Conservation (phyloP, 371 early-diverging fungal species). For the Syncephalis plumigaleata region DNA sequence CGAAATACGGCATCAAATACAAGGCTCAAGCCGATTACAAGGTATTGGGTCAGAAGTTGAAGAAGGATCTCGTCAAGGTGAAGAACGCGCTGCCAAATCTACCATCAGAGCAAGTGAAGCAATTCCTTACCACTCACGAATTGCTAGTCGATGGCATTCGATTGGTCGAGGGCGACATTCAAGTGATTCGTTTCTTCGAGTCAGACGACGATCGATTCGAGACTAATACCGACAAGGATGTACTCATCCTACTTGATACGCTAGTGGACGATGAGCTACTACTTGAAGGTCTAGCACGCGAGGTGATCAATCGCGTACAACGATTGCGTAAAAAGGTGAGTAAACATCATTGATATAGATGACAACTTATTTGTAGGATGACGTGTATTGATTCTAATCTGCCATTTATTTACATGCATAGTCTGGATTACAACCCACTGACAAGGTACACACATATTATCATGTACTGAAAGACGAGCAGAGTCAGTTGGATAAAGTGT, state of each 20-base stretch:
- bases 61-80: constrained; percentile 77
- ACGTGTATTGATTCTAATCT: too few species aligned
- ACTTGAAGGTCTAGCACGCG: constrained; percentile 91
- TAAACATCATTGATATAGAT: background rate
- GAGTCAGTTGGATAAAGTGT: constrained; percentile 40
- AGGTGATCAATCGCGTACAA: constrained; percentile 97
- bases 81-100: constrained; percentile 71
- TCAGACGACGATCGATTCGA: constrained; percentile 40
- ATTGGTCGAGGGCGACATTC: constrained; percentile 66
- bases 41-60: constrained; percentile 73
- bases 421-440: constrained; percentile 68
- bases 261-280: constrained; percentile 64
- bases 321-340: constrained; percentile 92
- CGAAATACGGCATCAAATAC: constrained; percentile 83
- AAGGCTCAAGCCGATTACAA: constrained; percentile 80
- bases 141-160: constrained; percentile 67
- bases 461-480: constrained; percentile 49
- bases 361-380: too few species aligned
- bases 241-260: constrained; percentile 81
- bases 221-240: constrained; percentile 65
- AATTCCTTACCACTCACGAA: constrained; percentile 43
- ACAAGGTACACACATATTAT: constrained; percentile 70
- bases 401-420: background rate
- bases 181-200: constrained; percentile 63
- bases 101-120: constrained; percentile 63